These are phyloP conservation scores for Piloderma croceum DNA, from an alignment of 768 basidiomycete genomes.

Conservation along the genomic window DNA sequence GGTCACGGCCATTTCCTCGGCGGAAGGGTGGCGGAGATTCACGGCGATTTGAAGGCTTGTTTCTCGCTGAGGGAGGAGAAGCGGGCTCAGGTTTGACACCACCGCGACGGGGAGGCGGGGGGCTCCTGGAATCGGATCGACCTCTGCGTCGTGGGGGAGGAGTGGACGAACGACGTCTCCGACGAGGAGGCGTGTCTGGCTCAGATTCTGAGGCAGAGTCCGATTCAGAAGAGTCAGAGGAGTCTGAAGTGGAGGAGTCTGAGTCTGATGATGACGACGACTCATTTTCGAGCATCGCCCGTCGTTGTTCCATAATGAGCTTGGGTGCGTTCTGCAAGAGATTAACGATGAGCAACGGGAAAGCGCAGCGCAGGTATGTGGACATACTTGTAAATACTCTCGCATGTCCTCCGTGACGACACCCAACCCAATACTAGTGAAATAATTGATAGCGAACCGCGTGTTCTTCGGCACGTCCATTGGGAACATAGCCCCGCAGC, in stretches of 20 bases:
- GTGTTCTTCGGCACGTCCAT: conserved; percentile 96
- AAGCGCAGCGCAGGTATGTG: conserved; percentile 1
- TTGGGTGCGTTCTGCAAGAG: conserved; percentile 80
- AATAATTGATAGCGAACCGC: conserved; percentile 95
- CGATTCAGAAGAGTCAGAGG: conserved; percentile 36
- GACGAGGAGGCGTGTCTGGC: conserved; percentile 25
- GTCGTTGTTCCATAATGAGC: conserved; percentile 90
- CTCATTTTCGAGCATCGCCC: conserved; percentile 74
- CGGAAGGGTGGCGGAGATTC: conserved; percentile 18
- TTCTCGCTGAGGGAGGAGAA: conserved; percentile 18
- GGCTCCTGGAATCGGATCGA: background rate
- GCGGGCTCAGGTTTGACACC: conserved; percentile 16
- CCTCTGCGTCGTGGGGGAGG: conserved; percentile 8
- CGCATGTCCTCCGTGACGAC: conserved; percentile 93
- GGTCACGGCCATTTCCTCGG: conserved; percentile 3
- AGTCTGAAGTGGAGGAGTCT: conserved; percentile 28
- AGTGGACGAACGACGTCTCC: conserved; percentile 13
- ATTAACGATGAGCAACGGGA: conserved; percentile 5
- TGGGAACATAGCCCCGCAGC: conserved; percentile 87
- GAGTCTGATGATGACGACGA: conserved; percentile 40
- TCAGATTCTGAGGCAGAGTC: conserved; percentile 34
- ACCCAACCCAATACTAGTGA: conserved; percentile 91
- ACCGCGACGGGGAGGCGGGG: conserved; percentile 7
- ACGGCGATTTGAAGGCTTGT: conserved; percentile 14
- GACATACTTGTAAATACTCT: conserved; percentile 82